phyloP scores from a whole-genome alignment of 2,329 filamentous ascomycete genomes.

The Pestalotiopsis sp. region DNA sequence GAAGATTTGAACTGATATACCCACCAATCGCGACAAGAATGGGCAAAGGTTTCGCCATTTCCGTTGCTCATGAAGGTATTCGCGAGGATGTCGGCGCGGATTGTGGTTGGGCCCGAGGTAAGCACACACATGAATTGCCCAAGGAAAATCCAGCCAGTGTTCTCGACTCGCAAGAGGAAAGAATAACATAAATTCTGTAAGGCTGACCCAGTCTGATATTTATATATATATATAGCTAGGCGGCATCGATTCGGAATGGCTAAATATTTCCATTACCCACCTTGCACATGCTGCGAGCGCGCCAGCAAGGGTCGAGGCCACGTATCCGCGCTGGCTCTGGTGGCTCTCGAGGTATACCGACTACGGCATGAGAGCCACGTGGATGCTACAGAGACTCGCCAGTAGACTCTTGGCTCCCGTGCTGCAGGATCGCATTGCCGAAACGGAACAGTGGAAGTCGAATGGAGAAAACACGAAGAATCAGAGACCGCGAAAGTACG shows the following conservation, averaged over 20 bases:
- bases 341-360: conserved; percentile 14
- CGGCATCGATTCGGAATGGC: conserved; percentile 16
- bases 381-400: conserved; percentile 8
- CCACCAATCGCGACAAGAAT: conserved; percentile 8
- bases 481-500: conserved; percentile 10
- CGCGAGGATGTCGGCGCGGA: conserved; percentile 16
- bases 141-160: not conserved
- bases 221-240: not conserved
- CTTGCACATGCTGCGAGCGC: conserved; percentile 11
- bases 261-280: conserved; percentile 7
- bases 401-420: conserved; percentile 8
- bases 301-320: conserved; percentile 10
- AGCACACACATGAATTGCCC: not conserved
- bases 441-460: not conserved
- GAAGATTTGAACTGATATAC: not conserved
- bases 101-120: conserved; percentile 14
- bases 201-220: not conserved
- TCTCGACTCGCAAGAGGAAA: too few species aligned
- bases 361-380: conserved; percentile 5
- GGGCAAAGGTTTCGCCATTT: conserved; percentile 1
- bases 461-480: not conserved
- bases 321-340: conserved; percentile 14
- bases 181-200: not conserved
- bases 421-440: conserved; percentile 8
- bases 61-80: conserved; percentile 15